Conservation (phyloP, 169 alveolate species). For the Amoebophrya sp. region DNA sequence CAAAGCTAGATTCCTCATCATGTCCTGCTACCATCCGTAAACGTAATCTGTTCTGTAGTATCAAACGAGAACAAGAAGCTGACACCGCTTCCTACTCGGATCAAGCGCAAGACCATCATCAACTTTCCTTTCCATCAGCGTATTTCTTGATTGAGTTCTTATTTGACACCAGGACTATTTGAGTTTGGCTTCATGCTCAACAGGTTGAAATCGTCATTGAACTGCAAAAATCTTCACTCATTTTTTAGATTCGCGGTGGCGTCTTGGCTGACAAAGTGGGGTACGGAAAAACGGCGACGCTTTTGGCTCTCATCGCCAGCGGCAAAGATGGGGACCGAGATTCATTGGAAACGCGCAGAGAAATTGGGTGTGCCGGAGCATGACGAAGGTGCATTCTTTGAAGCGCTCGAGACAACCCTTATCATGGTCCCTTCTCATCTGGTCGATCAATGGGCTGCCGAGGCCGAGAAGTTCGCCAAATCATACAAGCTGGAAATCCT, state of each 20-base stretch:
- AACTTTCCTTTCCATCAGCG: neutral
- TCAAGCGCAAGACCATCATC: neutral
- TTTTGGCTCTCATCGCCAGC: neutral
- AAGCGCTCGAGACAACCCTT: neutral
- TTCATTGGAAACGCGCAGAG: neutral
- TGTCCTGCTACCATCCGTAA: too few species aligned
- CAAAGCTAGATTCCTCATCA: neutral
- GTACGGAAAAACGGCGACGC: neutral
- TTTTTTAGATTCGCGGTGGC: neutral
- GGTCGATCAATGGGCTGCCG: neutral
- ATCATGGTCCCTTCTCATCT: neutral
- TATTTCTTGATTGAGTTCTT: neutral
- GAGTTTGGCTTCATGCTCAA: neutral
- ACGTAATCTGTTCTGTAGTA: too few species aligned
- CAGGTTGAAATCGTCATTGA: neutral
- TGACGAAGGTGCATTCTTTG: neutral
- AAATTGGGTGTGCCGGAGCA: neutral
- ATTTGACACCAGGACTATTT: too few species aligned
- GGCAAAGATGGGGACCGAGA: neutral
- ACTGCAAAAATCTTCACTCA: neutral
- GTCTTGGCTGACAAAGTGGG: neutral
- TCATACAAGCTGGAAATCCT: neutral
- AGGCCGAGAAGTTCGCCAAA: neutral
- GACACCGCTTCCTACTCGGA: too few species aligned
- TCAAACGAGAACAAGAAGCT: too few species aligned